Evolutionary conservation across 73 alveolate species (phyloP).

Genomic region (Durusdinium trenchii): DNA sequence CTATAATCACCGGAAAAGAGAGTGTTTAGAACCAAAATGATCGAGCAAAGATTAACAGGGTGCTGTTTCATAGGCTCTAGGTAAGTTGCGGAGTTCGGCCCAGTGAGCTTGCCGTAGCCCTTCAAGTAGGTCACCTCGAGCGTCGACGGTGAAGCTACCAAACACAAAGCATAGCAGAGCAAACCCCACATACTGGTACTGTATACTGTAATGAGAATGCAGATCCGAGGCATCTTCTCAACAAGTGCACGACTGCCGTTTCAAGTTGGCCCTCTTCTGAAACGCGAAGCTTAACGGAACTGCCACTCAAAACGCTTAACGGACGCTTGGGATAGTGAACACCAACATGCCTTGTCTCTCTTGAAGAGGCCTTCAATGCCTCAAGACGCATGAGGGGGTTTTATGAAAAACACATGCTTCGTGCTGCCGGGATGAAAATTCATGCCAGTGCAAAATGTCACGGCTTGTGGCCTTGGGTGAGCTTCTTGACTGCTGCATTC

Average conservation of each 20-base stretch:
- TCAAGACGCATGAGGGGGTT: not conserved
- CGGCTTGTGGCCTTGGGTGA: slow-evolving; percentile 34
- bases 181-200: not conserved
- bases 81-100: slow-evolving; percentile 68
- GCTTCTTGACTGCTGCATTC: slow-evolving; percentile 89
- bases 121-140: slow-evolving; percentile 65
- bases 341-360: slow-evolving; percentile 92
- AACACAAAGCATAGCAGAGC: too few species aligned
- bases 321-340: too few species aligned
- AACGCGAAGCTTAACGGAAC: too few species aligned
- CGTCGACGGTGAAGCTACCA: too few species aligned
- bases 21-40: not conserved
- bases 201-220: too few species aligned
- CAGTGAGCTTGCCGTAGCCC: slow-evolving; percentile 94
- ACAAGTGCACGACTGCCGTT: too few species aligned
- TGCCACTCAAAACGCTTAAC: too few species aligned
- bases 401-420: not conserved
- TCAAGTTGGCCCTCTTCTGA: too few species aligned
- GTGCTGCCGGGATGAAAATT: not conserved
- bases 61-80: not conserved
- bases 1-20: not conserved
- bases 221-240: too few species aligned
- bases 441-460: not conserved
- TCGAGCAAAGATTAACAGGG: not conserved
- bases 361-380: slow-evolving; percentile 94